Evolutionary conservation across 2,329 filamentous ascomycete species (phyloP).

Genomic region (Neopestalotiopsis sp.): DNA sequence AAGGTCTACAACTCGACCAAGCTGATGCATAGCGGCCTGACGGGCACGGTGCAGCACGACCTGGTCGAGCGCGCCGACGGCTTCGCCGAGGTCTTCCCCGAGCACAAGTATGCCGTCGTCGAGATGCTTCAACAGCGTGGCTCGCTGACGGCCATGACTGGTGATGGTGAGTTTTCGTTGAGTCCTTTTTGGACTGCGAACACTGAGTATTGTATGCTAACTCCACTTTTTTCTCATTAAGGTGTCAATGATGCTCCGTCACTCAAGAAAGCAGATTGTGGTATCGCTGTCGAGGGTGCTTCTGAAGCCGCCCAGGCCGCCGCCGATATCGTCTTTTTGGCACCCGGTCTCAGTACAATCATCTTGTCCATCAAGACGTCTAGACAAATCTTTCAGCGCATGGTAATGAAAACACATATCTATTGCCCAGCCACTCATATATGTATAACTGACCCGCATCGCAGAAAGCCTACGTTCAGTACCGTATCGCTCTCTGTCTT

Average conservation of each 20-base stretch:
- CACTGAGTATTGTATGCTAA: background rate
- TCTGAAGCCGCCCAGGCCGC: conserved; percentile 75
- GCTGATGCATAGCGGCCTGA: conserved; percentile 77
- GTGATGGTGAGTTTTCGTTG: conserved; percentile 53
- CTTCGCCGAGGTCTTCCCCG: conserved; percentile 76
- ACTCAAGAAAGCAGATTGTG: conserved; percentile 76
- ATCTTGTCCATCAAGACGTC: conserved; percentile 76
- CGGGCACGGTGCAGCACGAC: conserved; percentile 75
- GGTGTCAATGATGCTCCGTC: conserved; percentile 76
- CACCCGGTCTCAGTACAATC: conserved; percentile 73
- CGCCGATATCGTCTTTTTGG: conserved; percentile 77
- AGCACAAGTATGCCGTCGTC: conserved; percentile 79
- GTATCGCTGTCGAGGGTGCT: conserved; percentile 75
- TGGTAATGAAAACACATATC: background rate
- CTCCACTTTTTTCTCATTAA: conserved; percentile 4
- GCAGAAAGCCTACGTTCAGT: conserved; percentile 75
- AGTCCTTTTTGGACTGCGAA: background rate
- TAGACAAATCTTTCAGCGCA: conserved; percentile 46
- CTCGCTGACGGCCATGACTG: conserved; percentile 77
- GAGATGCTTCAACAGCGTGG: conserved; percentile 77
- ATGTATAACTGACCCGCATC: conserved; percentile 14
- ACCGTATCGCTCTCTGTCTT: conserved; percentile 76
- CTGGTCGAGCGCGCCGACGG: conserved; percentile 77
- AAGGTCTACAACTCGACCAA: conserved; percentile 83
- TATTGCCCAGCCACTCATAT: too few relatives aligned